Conservation (phyloP, 768 basidiomycete genomes). For the Ramaria sp. region DNA sequence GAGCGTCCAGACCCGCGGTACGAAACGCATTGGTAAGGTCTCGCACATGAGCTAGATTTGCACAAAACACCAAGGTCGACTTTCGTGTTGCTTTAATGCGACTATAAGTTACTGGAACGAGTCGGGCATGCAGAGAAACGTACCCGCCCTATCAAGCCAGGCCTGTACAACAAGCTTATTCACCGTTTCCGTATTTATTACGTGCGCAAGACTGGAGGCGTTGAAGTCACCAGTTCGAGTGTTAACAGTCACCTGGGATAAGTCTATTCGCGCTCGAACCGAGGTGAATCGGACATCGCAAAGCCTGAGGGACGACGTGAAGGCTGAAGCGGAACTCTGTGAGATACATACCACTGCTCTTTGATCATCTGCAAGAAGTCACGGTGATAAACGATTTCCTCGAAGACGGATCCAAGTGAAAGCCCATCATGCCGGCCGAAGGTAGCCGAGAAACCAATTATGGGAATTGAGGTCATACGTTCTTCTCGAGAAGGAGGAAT, state of each 20-base stretch:
- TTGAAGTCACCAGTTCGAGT: constrained; percentile 72
- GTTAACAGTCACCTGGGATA: constrained; percentile 58
- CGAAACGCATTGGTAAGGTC: constrained; percentile 67
- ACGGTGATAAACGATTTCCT: constrained; percentile 85
- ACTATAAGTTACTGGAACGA: background rate
- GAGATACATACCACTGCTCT: constrained; percentile 60
- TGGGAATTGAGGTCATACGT: constrained; percentile 42
- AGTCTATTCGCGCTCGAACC: constrained; percentile 63
- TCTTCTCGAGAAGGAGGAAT: constrained; percentile 37
- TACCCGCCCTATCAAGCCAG: constrained; percentile 82
- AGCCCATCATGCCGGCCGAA: constrained; percentile 88
- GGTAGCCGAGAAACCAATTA: constrained; percentile 92
- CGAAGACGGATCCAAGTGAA: constrained; percentile 80
- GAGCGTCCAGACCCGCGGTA: constrained; percentile 70
- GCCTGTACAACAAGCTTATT: constrained; percentile 71
- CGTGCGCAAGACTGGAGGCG: constrained; percentile 62
- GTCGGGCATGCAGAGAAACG: constrained; percentile 11
- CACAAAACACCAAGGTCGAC: constrained; percentile 90
- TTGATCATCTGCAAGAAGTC: constrained; percentile 90
- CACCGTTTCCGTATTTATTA: constrained; percentile 70
- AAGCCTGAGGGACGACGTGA: constrained; percentile 38
- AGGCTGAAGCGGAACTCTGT: background rate
- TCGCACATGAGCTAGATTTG: constrained; percentile 71
- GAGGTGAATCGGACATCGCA: constrained; percentile 80
- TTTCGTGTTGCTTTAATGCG: constrained; percentile 42